Evolutionary conservation across 1,139 yeast genomes (phyloP), one percentile per base, ranked within the genome.

Genomic region (Insectozyma bohioensis): DNA sequence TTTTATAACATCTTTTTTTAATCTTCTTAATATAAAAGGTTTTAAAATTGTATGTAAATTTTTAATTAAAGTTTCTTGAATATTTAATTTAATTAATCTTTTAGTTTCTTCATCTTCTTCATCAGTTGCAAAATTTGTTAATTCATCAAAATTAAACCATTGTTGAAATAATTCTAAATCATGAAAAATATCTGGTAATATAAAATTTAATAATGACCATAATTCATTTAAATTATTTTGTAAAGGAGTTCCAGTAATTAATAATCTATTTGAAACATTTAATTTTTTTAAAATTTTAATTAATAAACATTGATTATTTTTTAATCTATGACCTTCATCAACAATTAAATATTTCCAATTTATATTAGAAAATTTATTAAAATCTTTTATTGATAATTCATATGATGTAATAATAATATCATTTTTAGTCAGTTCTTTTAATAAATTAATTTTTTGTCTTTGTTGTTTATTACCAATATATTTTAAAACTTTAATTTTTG

Each of bases 301-400:
- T 41, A 90, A 65, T 43, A 80, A 64, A 53, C 95, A 85, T 46
- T 88, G 80, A 45, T 80, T 75, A 52, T 90, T 90, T 49, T 90
- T 92, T 44, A 90, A 64, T 26, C 97, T 67, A 58, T 90, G 97
- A 5, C 97, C 97, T 56, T 90, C 97, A 57, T 90, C 97, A n/a
- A 90, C 95, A 31, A 88, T 85, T 35, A 92, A 62, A 52, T 81
- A 90, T 41, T 81, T 82, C 97, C 97, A 90, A 20, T 63, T 58
- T 6, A 75, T 62, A 11, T 55, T 51, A 24, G 71, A 67, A 30
- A 92, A 62, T 43, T 59, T 72, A 19, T 57, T 47, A 33, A 75
- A 72, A 52, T 90, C 97, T 34, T 75, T 70, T 32, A 90, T 73
- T 2, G 87, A 71, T 23, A 85, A 72, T 51, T 90, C 97, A 61